Percentiles rank a stretch among this genome's conserved stretches.
phyloP scores from a whole-genome alignment of 106 monocot genomes.

The Acorus calamus region DNA sequence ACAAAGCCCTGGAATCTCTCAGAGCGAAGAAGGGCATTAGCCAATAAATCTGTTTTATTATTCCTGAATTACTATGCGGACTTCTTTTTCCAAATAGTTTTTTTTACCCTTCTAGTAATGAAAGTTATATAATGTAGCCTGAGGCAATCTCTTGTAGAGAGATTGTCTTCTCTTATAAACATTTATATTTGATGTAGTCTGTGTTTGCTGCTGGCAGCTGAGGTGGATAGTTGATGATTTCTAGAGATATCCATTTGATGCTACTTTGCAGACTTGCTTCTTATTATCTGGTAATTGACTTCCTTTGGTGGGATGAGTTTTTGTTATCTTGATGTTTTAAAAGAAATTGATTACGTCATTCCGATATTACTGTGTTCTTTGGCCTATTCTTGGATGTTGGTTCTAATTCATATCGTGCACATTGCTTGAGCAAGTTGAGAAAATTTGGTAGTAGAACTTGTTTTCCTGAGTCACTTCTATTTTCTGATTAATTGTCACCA shows the following conservation, averaged over 20 bases:
- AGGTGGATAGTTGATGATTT: slow-evolving; percentile 26
- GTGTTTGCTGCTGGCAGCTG: slow-evolving; percentile 35
- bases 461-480: no score
- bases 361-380: no score
- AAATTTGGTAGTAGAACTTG: no score
- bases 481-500: not conserved
- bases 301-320: not conserved
- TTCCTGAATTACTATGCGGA: not conserved
- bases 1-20: slow-evolving; percentile 80
- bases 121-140: slow-evolving; percentile 11
- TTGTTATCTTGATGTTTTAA: not conserved
- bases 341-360: not conserved
- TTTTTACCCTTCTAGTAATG: slow-evolving; percentile 6
- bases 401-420: no score
- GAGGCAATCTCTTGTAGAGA: slow-evolving; percentile 17
- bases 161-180: slow-evolving; percentile 5
- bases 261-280: slow-evolving; percentile 9
- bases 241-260: slow-evolving; percentile 21
- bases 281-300: slow-evolving; percentile 18
- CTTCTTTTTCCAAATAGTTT: not conserved
- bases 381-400: no score
- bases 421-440: no score
- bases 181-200: slow-evolving; percentile 12
- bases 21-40: slow-evolving; percentile 73
- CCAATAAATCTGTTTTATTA: slow-evolving; percentile 27